These are phyloP conservation scores for Eremochloa ophiuroides DNA, from an alignment of 176 grass and related monocot genomes.

Conservation along the genomic window DNA sequence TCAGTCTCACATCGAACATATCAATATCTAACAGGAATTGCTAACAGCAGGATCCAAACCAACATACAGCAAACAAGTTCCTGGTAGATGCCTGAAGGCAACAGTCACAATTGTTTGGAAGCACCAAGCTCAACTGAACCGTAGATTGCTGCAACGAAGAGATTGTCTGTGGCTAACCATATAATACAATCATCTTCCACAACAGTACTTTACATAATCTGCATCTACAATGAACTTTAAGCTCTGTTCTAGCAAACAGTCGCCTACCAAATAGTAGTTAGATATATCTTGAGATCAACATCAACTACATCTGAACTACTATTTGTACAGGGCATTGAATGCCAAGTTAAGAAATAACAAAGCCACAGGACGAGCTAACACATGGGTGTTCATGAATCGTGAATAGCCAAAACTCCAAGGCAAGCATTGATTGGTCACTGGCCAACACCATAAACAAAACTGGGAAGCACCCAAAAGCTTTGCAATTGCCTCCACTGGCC, in stretches of 20 bases:
- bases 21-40: not conserved
- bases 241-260: not conserved
- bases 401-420: not conserved
- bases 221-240: not conserved
- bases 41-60: not conserved
- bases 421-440: not conserved
- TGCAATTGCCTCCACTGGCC: not conserved
- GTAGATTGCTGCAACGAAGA: not conserved
- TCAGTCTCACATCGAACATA: not conserved
- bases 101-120: not conserved
- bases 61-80: not conserved
- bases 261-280: not conserved
- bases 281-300: not conserved
- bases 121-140: not conserved
- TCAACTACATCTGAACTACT: not conserved
- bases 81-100: not conserved
- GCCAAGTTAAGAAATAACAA: not conserved
- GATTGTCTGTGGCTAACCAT: not conserved
- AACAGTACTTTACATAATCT: not conserved
- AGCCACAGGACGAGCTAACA: not conserved
- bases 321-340: not conserved
- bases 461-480: conserved; percentile 29
- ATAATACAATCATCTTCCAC: not conserved
- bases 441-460: conserved; percentile 4
- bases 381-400: not conserved